phyloP scores from a whole-genome alignment of 495 filamentous ascomycete species.

The Patellaria atrata region DNA sequence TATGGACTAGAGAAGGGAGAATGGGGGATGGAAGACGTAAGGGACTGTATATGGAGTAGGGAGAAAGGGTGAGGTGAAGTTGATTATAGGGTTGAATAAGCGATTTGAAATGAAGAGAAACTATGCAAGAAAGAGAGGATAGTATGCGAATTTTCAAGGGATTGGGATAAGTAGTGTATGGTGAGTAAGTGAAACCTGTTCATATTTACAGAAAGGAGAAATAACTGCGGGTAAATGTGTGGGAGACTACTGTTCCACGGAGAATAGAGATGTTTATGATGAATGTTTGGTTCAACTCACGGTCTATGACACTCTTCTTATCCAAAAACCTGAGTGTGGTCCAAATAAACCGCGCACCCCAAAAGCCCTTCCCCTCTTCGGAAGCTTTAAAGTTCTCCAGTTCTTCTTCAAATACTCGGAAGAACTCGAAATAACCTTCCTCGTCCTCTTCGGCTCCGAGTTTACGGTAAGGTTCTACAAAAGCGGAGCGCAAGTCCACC shows the following conservation, averaged over 20 bases:
- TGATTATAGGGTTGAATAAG: too few relatives aligned
- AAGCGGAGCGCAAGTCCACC: slow-evolving; percentile 51
- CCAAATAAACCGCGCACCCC: slow-evolving; percentile 84
- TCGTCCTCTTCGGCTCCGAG: slow-evolving; percentile 46
- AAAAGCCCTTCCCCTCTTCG: slow-evolving; percentile 58
- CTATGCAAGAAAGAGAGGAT: too few relatives aligned
- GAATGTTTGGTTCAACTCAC: too few relatives aligned
- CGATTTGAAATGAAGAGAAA: too few relatives aligned
- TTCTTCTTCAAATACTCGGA: slow-evolving; percentile 60
- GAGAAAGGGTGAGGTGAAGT: neutral
- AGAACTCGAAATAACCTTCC: slow-evolving; percentile 46
- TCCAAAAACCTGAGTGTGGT: slow-evolving; percentile 49
- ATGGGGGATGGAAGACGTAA: too few relatives aligned
- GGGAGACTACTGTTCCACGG: too few relatives aligned
- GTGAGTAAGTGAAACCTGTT: too few relatives aligned
- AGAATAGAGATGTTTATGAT: too few relatives aligned
- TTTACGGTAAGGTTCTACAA: slow-evolving; percentile 45
- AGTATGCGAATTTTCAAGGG: neutral
- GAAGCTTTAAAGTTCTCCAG: slow-evolving; percentile 58
- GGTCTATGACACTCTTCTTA: slow-evolving; percentile 51
- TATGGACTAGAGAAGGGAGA: neutral
- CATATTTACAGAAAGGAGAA: too few relatives aligned
- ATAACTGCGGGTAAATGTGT: too few relatives aligned
- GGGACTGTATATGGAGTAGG: neutral
- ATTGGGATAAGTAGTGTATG: neutral